Conservation (phyloP, 192 early-diverging fungal genomes). For the Phycomyces nitens region DNA sequence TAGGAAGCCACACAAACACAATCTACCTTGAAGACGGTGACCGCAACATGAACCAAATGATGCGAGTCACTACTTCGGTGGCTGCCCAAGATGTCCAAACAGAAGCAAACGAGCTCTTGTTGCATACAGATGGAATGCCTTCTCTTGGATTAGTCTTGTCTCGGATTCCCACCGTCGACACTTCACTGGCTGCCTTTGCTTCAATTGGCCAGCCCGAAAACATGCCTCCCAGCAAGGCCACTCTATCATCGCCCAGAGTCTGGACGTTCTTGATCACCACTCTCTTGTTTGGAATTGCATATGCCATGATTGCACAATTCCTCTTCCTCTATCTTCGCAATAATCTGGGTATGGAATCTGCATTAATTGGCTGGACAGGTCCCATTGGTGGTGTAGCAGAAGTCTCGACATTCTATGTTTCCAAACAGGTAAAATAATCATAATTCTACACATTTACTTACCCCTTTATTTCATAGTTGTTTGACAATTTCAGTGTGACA, state of each 20-base stretch:
- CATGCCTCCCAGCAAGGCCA: constrained; percentile 3
- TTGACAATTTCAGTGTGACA: constrained; percentile 26
- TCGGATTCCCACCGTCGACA: constrained; percentile 27
- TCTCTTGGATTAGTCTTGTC: constrained; percentile 31
- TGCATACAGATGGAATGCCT: constrained; percentile 20
- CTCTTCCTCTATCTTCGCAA: constrained; percentile 28
- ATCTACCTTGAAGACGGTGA: constrained; percentile 20
- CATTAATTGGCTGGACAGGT: constrained; percentile 38
- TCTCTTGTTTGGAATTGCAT: constrained; percentile 28
- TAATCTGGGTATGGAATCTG: constrained; percentile 28
- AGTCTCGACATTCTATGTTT: constrained; percentile 37
- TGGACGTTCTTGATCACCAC: constrained; percentile 29
- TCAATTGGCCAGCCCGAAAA: constrained; percentile 1
- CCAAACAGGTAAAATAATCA: constrained; percentile 30
- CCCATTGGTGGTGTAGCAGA: constrained; percentile 35
- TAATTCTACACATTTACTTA: not conserved
- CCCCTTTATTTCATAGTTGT: constrained; percentile 22
- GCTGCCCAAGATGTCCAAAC: constrained; percentile 18
- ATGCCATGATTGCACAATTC: constrained; percentile 36
- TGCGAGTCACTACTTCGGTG: constrained; percentile 9
- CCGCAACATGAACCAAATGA: not conserved
- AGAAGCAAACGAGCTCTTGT: constrained; percentile 17
- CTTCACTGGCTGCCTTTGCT: constrained; percentile 26
- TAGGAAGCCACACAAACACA: constrained; percentile 25
- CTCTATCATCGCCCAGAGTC: constrained; percentile 11